Evolutionary conservation across 768 basidiomycete species (phyloP), one percentile per base, ranked within the genome.

Genomic region (Tricholoma furcatifolium): DNA sequence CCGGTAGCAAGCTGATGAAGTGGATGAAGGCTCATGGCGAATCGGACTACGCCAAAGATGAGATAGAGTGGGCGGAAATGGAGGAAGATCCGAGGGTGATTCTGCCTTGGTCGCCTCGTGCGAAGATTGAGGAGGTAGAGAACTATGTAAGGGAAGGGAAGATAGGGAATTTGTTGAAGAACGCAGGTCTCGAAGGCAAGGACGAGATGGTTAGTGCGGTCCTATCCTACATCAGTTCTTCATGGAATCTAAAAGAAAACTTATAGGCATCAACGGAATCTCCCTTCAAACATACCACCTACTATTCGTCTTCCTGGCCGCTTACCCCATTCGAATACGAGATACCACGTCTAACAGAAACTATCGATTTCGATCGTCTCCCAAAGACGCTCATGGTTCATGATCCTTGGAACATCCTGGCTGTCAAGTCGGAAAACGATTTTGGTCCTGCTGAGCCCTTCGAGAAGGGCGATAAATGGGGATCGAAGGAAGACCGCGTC

Each of bases 381-480:
- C 78, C 78, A 0, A 53, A 70, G 58, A 74, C 59, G 17, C 64
- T 79, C 9, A 55, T 72, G 20, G 74, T 79, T 1, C 77, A 79
- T 50, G 77, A 78, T 50, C 76, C 77, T 0, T 76, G 66, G 56
- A 59, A 62, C 47, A 38, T 72, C 8, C 67, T 77, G 30, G 15
- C 51, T 24, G 66, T 66, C 36, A 40, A 41, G 2, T 47, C 48
- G 6, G 10, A 14, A 5, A 49, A 55, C 43, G 30, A 17, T 6
- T 21, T 43, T 17, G 44, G 42, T 17, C 18, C 27, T 38, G 42
- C 15, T 6, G 14, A 21, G 27, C 32, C 32, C 20, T 43, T 50
- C 31, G 27, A 24, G 9, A 11, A 3, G 12, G 30, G 24, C 1
- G 34, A 46, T 4, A 48, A 62, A 30, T 74, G 74, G 71, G 58